Evolutionary conservation across 495 filamentous ascomycete species (phyloP), one percentile per base, ranked within the genome.

Genomic region (Hypoxylon subgilvum): DNA sequence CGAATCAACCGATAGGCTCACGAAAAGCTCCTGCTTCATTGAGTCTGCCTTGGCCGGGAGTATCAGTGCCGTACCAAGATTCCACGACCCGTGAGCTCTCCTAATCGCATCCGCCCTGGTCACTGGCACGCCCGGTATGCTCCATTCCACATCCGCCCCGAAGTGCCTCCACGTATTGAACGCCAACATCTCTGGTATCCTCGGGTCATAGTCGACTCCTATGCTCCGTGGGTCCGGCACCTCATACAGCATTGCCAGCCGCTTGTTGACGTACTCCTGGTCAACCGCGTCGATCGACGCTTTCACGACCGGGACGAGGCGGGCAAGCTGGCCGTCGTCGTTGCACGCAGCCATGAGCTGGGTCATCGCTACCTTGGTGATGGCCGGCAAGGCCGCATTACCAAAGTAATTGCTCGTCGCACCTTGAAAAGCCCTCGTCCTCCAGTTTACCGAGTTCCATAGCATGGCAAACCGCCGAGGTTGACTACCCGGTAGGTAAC

Each of bases 141-240:
- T 41, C 70, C 68, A 72, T 51, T 65, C 63, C 7, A 66, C 61
- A 54, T 70, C 70, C 36, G 68, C 70, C 1, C 68, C 66, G 46
- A 72, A 70, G 31, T 72, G 65, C n/a, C 70, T 46, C 70, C 70
- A 70, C 38, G 70, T 70, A 45, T 70, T 72, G 57, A 70, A 67
- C 18, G 61, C 68, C 34, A 72, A 51, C 23, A 52, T 40, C 43
- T 70, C 66, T 9, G 70, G 63, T 42, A 63, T 63, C 25, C 68
- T 57, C 46, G 66, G 66, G 53, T 72, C 70, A 58, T 69, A 65
- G 32, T 68, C 67, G 19, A 72, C 62, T 18, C 70, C 68, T 43
- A 72, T 49, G 48, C 64, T 52, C 19, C 69, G 67, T 54, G 69
- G 69, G 62, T 72, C 69, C 25, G 69, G 66, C 9, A 41, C 63